These are phyloP conservation scores for Quercus robur DNA, from an alignment of 306 rosid species.

Conservation along the genomic window DNA sequence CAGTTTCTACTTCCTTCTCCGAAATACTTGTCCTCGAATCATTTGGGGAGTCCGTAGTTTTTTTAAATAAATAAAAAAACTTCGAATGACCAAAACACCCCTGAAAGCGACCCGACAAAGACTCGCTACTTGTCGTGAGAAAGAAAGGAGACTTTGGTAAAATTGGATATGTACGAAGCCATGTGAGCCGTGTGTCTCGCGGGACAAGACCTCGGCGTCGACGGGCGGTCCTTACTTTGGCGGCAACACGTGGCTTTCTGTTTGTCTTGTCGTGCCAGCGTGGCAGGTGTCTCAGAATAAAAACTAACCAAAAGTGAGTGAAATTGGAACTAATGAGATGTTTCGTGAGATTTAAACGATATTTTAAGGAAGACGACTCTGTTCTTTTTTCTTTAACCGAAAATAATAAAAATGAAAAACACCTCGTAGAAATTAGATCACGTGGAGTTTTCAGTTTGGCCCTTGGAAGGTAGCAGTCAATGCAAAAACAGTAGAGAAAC, in stretches of 20 bases:
- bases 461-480: conserved; percentile 18
- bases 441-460: conserved; percentile 29
- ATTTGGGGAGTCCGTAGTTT: conserved; percentile 29
- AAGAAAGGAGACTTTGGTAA: conserved; percentile 14
- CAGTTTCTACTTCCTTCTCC: conserved; percentile 40
- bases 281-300: conserved; percentile 20
- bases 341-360: neutral
- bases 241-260: conserved; percentile 22
- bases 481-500: neutral
- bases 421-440: neutral
- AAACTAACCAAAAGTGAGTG: neutral
- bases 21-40: conserved; percentile 66
- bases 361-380: neutral
- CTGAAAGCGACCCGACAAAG: neutral
- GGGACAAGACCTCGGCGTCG: conserved; percentile 8
- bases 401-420: neutral
- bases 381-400: no score
- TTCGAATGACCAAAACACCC: conserved; percentile 27
- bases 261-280: conserved; percentile 23
- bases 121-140: no score
- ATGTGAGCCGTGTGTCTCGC: conserved; percentile 15
- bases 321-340: neutral
- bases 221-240: conserved; percentile 13
- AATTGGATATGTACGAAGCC: neutral
- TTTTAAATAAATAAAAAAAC: neutral